These are phyloP conservation scores for Globisporangium parvum DNA, from an alignment of 352 stramenopile genomes.

Conservation along the genomic window DNA sequence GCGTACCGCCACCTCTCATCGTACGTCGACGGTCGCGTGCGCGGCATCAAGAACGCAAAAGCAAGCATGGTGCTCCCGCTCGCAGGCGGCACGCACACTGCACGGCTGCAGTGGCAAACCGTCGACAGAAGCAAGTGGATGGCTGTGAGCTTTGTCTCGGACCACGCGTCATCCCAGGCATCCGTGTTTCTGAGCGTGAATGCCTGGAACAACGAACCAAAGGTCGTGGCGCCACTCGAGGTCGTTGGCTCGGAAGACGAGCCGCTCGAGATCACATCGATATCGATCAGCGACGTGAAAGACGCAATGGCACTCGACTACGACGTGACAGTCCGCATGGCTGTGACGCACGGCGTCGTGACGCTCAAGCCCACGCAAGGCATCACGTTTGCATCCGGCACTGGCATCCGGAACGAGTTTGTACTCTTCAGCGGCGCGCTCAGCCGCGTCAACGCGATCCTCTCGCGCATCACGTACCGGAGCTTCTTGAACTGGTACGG, in stretches of 20 bases:
- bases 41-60: conserved; percentile 63
- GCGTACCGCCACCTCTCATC: conserved; percentile 64
- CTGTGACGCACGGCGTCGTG: conserved; percentile 50
- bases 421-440: conserved; percentile 59
- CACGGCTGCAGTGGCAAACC: conserved; percentile 72
- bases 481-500: conserved; percentile 75
- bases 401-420: conserved; percentile 41
- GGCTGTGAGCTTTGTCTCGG: conserved; percentile 65
- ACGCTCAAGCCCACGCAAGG: conserved; percentile 43
- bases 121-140: conserved; percentile 60
- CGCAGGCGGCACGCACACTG: conserved; percentile 47
- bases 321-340: conserved; percentile 45
- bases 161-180: conserved; percentile 54
- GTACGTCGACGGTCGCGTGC: conserved; percentile 57
- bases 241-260: conserved; percentile 47
- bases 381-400: conserved; percentile 54
- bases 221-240: conserved; percentile 28
- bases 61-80: conserved; percentile 63
- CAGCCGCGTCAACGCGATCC: conserved; percentile 48
- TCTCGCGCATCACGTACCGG: conserved; percentile 45
- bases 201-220: conserved; percentile 66
- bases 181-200: conserved; percentile 68
- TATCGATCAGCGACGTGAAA: conserved; percentile 49
- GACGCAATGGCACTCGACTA: conserved; percentile 54
- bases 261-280: conserved; percentile 21